Base-by-base conservation (phyloP, 176 grass and related monocot species). In the Bonia amplexicaulis region DNA sequence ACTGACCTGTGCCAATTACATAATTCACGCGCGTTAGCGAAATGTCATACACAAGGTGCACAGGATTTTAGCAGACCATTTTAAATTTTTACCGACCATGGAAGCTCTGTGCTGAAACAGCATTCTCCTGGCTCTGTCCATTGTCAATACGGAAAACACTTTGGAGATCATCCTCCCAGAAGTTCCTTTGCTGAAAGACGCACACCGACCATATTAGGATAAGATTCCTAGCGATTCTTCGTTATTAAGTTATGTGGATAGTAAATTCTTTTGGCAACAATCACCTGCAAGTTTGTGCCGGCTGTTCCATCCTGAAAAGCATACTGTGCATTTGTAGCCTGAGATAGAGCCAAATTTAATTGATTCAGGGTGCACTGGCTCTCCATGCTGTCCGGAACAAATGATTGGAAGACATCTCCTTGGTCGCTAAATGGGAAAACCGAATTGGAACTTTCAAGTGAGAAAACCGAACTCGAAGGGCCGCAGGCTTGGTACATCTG, bases 131-230 rank as follows among this genome's bases (percentile, higher is more conserved):
- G 60, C 64, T 81, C 39, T 90, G 90, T 5, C 79, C 86, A 12
- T 90, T 86, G 20, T 94, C 88, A 7, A 99, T 85, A 23, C 85
- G 96, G 85, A 93, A 78, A 15, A 89, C 90, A 37, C 60, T 92
- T 37, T 89, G 88, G 6, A 99, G 89, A 85, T 99, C 89, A 35
- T 90, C 91, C 80, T 99, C 96, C 96, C 96, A 99, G 68, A 89
- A 91, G 68, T 87, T 87, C 58, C 91, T 94, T 70, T 93, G 90
- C 96, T 96, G 88, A 78, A 82, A 85, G 7, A 73, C 29, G 37
- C 47, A 66, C 14, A 74, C 2, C 8, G 9, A 27, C 59, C 6
- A 25, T 69, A 61, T 80, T 54, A 85, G n/a, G 40, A 77, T 59
- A 53, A 44, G 17, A 82, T 74, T 10, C 29, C 17, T 17, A 14